Evolutionary conservation across 139 green algal genomes (phyloP), one percentile per base, ranked within the genome.

Genomic region (Yamagishiella unicocca): DNA sequence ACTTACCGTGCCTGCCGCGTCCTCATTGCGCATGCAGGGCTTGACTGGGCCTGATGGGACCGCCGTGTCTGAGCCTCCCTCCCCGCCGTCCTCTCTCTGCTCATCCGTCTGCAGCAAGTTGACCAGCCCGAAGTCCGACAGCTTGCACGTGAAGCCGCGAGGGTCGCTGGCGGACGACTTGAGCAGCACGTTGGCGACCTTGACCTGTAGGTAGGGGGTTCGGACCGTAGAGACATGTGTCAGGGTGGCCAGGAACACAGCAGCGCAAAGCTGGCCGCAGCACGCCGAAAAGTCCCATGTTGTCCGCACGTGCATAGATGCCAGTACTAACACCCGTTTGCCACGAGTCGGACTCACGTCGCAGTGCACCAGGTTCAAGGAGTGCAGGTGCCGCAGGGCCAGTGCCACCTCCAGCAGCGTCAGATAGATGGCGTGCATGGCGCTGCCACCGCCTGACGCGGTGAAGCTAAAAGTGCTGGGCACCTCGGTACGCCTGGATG

Each of bases 161-260:
- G 84, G 75, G 82, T 94, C 92, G 21, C 55, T 75, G 21, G 37
- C 43, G 80, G 40, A 43, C 4, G 71, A 72, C 53, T 92, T 93
- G 27, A 95, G 88, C 89, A 96, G 72, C 66, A 96, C 91, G 79
- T 97, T 97, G 6, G 83, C 82, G 7, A 90, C 85, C 87, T 97
- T 96, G 29, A 96, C 71, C 94, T 82, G 75, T 19, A 4, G 53
- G 74, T 25, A 31, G 37, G 6, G 21, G 61, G 61, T 31, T 19
- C 61, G 24, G 61, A n/a, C n/a, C n/a, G n/a, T n/a, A n/a, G n/a
- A n/a, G n/a, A n/a, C n/a, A n/a, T n/a, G n/a, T n/a, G n/a, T n/a
- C n/a, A n/a, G n/a, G n/a, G n/a, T n/a, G n/a, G n/a, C n/a, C n/a
- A n/a, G n/a, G n/a, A n/a, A n/a, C n/a, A n/a, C n/a, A n/a, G n/a